A percentile compares a stretch with the other conserved stretches of the same genome.
Conservation (phyloP, 257 asterid genomes). For the Solanum megistacrolobum region DNA sequence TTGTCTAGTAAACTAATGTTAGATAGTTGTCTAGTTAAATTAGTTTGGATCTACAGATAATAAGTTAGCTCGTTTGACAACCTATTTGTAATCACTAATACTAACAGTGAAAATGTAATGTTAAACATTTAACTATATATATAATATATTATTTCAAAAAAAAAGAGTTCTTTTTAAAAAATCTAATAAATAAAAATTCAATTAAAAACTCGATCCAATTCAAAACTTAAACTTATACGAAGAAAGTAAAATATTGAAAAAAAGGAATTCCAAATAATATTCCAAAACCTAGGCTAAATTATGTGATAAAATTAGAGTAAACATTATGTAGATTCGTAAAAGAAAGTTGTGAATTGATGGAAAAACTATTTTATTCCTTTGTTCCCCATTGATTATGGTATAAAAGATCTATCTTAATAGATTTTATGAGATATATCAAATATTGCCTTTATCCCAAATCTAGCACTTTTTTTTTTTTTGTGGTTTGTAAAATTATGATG, state of each 20-base stretch:
- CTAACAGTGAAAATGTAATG: neutral
- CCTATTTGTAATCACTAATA: neutral
- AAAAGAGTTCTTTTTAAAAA: too few relatives aligned
- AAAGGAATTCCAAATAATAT: neutral
- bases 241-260: neutral
- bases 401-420: neutral
- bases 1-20: neutral
- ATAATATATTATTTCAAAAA: too few relatives aligned
- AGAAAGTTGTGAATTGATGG: neutral
- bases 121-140: neutral
- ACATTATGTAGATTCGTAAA: neutral
- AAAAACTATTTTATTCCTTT: neutral
- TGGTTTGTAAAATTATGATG: neutral
- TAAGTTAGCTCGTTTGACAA: too few relatives aligned
- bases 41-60: too few relatives aligned
- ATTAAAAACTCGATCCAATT: neutral
- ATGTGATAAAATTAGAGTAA: neutral
- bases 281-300: neutral
- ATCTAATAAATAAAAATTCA: too few relatives aligned
- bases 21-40: too few relatives aligned
- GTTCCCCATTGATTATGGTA: neutral
- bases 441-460: neutral
- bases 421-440: neutral
- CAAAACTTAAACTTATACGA: neutral
- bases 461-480: neutral